Percentiles rank a stretch among this genome's conserved stretches.
Conservation (phyloP, 805 yeast genomes). For the baker's yeast (Saccharomyces cerevisiae) region DNA sequence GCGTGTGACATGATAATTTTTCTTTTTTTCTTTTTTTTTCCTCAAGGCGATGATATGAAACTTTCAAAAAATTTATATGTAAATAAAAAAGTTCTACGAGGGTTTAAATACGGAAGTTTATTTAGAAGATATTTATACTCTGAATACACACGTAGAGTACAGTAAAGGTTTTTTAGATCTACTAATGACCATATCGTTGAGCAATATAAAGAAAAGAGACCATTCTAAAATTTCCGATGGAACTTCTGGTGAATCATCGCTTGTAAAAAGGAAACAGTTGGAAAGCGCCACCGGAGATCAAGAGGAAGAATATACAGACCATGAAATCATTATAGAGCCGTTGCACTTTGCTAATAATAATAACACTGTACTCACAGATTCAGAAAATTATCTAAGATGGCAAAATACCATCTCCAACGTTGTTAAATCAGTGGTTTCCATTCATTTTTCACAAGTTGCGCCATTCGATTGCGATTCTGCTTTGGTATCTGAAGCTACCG, state of each 20-base stretch:
- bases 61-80: neutral
- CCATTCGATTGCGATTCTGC: constrained; percentile 82
- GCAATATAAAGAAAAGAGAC: neutral
- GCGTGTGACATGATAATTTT: neutral
- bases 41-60: neutral
- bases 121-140: neutral
- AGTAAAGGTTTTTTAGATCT: neutral
- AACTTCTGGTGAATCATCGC: neutral
- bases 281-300: neutral
- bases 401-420: constrained; percentile 72
- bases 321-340: neutral
- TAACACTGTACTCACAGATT: constrained; percentile 2
- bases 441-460: constrained; percentile 80
- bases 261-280: neutral
- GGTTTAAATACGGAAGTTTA: neutral
- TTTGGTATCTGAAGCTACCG: constrained; percentile 84
- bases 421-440: constrained; percentile 78
- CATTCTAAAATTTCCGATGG: neutral
- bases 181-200: neutral
- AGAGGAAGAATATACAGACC: constrained; percentile 1
- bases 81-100: neutral
- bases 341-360: neutral
- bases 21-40: neutral
- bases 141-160: neutral
- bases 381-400: constrained; percentile 47